These are phyloP conservation scores for Scytalidium sp. DNA, from an alignment of 2,329 filamentous ascomycete species.

Conservation along the genomic window DNA sequence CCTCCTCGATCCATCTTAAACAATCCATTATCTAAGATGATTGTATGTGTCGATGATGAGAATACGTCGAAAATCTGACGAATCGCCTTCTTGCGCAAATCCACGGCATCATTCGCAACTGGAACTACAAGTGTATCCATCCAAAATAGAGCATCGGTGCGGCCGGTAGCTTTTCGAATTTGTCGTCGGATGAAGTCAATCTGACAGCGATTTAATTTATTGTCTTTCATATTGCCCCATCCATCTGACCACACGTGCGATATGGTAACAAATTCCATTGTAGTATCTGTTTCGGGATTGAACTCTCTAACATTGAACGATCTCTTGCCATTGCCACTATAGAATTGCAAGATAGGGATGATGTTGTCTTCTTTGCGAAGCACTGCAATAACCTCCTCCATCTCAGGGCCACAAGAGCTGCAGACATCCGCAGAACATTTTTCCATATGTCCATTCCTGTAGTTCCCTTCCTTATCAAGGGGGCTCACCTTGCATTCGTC, in stretches of 20 bases:
- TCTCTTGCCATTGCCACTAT: too few relatives aligned
- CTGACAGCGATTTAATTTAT: conserved; percentile 10
- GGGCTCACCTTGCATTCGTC: neutral
- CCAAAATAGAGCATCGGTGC: conserved; percentile 2
- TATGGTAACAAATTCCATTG: conserved; percentile 9
- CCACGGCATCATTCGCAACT: neutral
- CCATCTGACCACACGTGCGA: conserved; percentile 17
- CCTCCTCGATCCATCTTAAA: neutral
- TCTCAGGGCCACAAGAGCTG: too few relatives aligned
- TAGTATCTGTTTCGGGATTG: too few relatives aligned
- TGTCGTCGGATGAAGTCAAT: conserved; percentile 3
- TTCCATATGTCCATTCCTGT: too few relatives aligned
- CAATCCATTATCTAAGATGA: conserved; percentile 7
- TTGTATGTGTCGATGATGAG: neutral
- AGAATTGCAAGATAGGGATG: too few relatives aligned
- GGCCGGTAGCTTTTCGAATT: neutral
- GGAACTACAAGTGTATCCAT: conserved; percentile 8
- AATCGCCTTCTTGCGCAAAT: conserved; percentile 3
- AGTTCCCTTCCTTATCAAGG: too few relatives aligned
- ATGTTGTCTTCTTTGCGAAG: too few relatives aligned
- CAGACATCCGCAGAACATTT: too few relatives aligned
- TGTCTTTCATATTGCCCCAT: conserved; percentile 8
- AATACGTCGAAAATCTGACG: conserved; percentile 4
- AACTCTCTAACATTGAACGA: too few relatives aligned
- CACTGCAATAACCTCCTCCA: too few relatives aligned